Evolutionary conservation across 1,139 yeast species (phyloP).

Genomic region (Suhomyces taliae): DNA sequence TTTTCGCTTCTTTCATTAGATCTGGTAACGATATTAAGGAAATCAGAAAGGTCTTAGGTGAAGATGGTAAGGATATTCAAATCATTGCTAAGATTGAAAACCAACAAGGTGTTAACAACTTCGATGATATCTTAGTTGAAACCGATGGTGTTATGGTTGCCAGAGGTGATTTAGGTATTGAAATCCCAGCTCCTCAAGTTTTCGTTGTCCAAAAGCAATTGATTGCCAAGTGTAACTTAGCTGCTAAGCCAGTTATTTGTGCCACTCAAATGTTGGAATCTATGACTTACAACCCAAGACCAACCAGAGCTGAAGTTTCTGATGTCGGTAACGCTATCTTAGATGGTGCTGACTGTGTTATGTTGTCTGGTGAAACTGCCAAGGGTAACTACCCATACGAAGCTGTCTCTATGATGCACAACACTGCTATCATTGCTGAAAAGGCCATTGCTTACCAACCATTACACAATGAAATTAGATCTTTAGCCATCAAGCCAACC

Average conservation of each 20-base stretch:
- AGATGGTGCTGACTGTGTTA: constrained; percentile 99
- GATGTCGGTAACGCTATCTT: constrained; percentile 99
- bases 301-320: constrained; percentile 99
- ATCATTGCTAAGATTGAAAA: constrained; percentile 97
- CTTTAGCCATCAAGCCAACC: constrained; percentile 84
- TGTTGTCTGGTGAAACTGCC: constrained; percentile 99
- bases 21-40: constrained; percentile 85
- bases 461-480: constrained; percentile 85
- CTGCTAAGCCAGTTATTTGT: constrained; percentile 99
- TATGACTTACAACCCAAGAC: constrained; percentile 99
- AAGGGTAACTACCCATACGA: constrained; percentile 98
- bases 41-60: constrained; percentile 93
- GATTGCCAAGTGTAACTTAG: constrained; percentile 98
- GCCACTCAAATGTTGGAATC: constrained; percentile 99
- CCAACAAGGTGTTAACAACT: constrained; percentile 99
- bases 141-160: constrained; percentile 99
- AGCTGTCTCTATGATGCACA: constrained; percentile 99
- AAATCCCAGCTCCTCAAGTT: constrained; percentile 98
- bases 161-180: constrained; percentile 99
- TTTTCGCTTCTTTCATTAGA: constrained; percentile 98
- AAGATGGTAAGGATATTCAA: constrained; percentile 94
- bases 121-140: constrained; percentile 88
- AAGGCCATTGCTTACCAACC: constrained; percentile 91
- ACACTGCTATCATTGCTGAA: constrained; percentile 95
- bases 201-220: constrained; percentile 98